A percentile compares a stretch with the other conserved stretches of the same genome.
phyloP scores from a whole-genome alignment of 2,329 filamentous ascomycete species.

The Colletotrichum melonis region DNA sequence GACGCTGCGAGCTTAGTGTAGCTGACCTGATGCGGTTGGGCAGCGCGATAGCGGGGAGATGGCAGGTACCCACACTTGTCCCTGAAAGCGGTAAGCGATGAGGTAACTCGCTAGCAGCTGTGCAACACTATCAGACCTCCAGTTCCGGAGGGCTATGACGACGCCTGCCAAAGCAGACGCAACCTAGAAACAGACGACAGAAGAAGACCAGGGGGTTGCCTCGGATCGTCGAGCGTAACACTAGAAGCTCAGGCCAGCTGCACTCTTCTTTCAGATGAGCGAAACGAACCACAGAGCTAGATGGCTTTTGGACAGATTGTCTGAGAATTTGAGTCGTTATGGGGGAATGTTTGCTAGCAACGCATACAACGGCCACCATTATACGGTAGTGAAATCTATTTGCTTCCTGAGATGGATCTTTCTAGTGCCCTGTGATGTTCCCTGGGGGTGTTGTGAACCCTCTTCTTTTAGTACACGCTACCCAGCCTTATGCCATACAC shows the following conservation, averaged over 20 bases:
- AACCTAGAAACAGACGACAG: slow-evolving; percentile 10
- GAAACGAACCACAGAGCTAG: background rate
- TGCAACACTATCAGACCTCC: slow-evolving; percentile 27
- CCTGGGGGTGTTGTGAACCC: slow-evolving; percentile 32
- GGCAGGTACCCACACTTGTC: slow-evolving; percentile 10
- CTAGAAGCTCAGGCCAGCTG: slow-evolving; percentile 3
- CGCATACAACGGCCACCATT: slow-evolving; percentile 12
- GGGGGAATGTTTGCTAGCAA: background rate
- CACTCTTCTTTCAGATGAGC: background rate
- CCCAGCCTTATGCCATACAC: slow-evolving; percentile 36
- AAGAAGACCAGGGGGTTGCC: slow-evolving; percentile 7
- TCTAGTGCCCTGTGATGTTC: slow-evolving; percentile 36
- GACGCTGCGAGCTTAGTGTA: slow-evolving; percentile 29
- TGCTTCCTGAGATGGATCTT: slow-evolving; percentile 35
- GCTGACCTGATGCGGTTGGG: slow-evolving; percentile 27
- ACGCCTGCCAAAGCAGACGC: slow-evolving; percentile 22
- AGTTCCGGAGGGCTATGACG: slow-evolving; percentile 34
- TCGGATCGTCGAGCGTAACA: background rate
- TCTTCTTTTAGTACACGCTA: slow-evolving; percentile 37
- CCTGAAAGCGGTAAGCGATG: slow-evolving; percentile 2
- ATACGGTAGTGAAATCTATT: slow-evolving; percentile 37
- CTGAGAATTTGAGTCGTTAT: background rate
- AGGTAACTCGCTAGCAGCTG: slow-evolving; percentile 29
- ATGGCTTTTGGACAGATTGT: background rate
- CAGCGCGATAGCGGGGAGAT: slow-evolving; percentile 24